Evolutionary conservation across 2,329 filamentous ascomycete species (phyloP), one percentile per base, ranked within the genome.

Genomic region (Ceratocystis cubensis): DNA sequence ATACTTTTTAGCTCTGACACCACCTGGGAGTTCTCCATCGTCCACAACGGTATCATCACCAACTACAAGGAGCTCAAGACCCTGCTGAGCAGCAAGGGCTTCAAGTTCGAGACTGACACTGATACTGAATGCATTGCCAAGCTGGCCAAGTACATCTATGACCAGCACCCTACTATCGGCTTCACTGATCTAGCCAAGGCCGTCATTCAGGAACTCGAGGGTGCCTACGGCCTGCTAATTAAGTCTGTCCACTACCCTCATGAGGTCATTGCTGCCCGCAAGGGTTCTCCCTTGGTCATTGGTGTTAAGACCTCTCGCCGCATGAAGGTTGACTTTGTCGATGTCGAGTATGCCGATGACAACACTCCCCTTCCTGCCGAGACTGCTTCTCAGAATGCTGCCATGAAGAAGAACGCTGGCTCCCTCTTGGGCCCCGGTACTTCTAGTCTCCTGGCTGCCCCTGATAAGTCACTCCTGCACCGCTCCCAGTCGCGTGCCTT

Each of bases 281-380:
- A 99, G 85, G 94, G 94, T 79, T 99, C 94, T 69, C 94, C 94
- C 56, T 84, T 99, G 69, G 94, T 99, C 70, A 70, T 99, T 73
- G 94, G 94, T 79, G 94, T 99, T 75, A 89, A 91, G 80, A 97
- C 94, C 66, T 84, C 91, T 79, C 95, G 89, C 82, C 96, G 96
- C 81, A 97, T 99, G 94, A 99, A 97, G 88, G 94, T 99, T 70
- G 94, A 99, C 80, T 99, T 99, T 74, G 94, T 99, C 75, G 94
- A 99, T 76, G 94, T 99, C 69, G 94, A 99, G 80, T 97, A 93
- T 77, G 88, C 88, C 64, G 91, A 96, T 73, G 91, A 96, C 73
- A 86, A 87, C 73, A 82, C 81, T 71, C 84, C 88, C 71, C 88
- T 99, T 69, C 88, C 94, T 46, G 94, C 94, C 65, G 94, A 99